Evolutionary conservation across 169 alveolate genomes (phyloP), one percentile per base, ranked within the genome.

Genomic region (Miamiensis avidus): DNA sequence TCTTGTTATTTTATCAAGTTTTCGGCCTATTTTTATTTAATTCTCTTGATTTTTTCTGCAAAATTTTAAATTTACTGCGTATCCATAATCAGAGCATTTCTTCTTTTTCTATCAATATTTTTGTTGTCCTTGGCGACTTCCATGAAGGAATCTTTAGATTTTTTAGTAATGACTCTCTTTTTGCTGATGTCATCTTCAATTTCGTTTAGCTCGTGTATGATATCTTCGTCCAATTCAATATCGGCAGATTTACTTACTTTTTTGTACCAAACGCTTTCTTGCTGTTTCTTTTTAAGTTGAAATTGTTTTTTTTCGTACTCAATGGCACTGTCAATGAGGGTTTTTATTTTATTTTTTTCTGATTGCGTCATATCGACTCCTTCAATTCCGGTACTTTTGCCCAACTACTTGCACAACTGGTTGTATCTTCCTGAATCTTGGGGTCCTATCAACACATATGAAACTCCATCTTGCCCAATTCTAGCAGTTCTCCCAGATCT

Each of bases 401-500:
- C 72, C 26, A 77, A 33, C 33, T 77, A n/a, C 6, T 77, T 77
- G 25, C 34, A 33, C 0, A 77, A 33, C 29, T 77, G 28, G 28
- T 77, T 26, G 72, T 33, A 92, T 72, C 87, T 85, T 82, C 82
- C 77, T 75, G 83, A 87, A 88, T 95, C 97, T 29, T 93, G 91
- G 16, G 96, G 94, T 30, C 93, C 94, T 27, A 95, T 81, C 25
- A 95, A 75, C 69, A 92, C 88, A 64, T 91, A 88, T 32, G 91
- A 88, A 25, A 84, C 77, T 65, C 97, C 97, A 31, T 89, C 91
- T 76, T 86, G 88, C 0, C 95, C 95, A 11, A 93, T 92, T 88
- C 97, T 90, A 34, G 97, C 97, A 28, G 96, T 95, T 75, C 97
- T 85, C 64, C 97, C 97, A 34, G 95, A 92, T 91, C 97, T 90